Evolutionary conservation across 352 stramenopile genomes (phyloP).

Genomic region (Phytophthora aleatoria): DNA sequence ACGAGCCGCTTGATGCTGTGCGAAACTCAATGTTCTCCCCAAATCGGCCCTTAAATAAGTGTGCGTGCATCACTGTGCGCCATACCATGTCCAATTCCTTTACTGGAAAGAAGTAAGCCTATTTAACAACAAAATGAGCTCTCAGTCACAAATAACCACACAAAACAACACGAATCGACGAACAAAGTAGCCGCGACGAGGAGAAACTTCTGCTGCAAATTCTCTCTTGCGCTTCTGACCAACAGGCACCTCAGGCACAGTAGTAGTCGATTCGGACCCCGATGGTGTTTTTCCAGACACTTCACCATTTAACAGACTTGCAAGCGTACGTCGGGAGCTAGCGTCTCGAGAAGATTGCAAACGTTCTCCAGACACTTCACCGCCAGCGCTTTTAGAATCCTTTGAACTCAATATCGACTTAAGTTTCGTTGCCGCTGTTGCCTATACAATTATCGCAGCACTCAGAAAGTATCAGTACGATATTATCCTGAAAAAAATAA

Average conservation of each 20-base stretch:
- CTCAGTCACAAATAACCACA: not conserved
- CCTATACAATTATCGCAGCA: conserved; percentile 8
- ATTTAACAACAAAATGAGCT: not conserved
- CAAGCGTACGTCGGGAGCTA: conserved; percentile 8
- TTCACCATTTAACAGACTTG: conserved; percentile 43
- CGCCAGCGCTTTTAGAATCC: not conserved
- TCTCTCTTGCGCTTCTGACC: conserved; percentile 40
- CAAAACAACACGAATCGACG: conserved; percentile 9
- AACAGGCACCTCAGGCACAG: conserved; percentile 7
- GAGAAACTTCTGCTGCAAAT: not conserved
- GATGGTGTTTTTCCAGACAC: conserved; percentile 12
- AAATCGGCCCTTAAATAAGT: conserved; percentile 63
- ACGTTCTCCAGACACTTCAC: not conserved
- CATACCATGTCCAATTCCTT: conserved; percentile 65
- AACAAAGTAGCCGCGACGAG: conserved; percentile 43
- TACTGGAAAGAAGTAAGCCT: conserved; percentile 65
- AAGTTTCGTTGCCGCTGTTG: conserved; percentile 20
- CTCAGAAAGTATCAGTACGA: too few relatives aligned
- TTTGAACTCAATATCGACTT: conserved; percentile 16
- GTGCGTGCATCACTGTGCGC: conserved; percentile 64
- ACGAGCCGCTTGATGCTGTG: conserved; percentile 55
- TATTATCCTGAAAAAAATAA: too few relatives aligned
- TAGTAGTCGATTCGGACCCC: conserved; percentile 23
- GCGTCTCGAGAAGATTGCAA: conserved; percentile 6
- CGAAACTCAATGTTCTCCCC: conserved; percentile 71